phyloP scores from a whole-genome alignment of 2,329 filamentous ascomycete genomes.

The Daldinia eschscholtzii region DNA sequence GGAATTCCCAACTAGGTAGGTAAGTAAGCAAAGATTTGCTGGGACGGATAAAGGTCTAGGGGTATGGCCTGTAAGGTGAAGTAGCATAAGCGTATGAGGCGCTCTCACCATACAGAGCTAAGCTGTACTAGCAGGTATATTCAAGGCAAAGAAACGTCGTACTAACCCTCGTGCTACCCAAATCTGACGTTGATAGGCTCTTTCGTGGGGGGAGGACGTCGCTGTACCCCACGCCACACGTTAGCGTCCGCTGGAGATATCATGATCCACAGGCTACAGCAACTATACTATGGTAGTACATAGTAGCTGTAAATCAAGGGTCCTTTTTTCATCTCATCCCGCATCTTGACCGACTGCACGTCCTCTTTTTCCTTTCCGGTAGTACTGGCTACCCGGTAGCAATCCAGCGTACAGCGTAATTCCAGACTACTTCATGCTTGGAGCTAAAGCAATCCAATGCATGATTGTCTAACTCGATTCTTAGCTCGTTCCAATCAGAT shows the following conservation, averaged over 20 bases:
- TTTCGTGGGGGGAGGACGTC: constrained; percentile 4
- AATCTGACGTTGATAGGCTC: constrained; percentile 29
- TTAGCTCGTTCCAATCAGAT: not conserved
- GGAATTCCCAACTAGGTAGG: constrained; percentile 34
- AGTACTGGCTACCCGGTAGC: not conserved
- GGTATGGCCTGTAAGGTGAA: constrained; percentile 24
- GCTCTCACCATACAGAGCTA: constrained; percentile 13
- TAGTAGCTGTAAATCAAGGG: not conserved
- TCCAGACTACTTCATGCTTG: not conserved
- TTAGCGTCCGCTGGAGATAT: constrained; percentile 19
- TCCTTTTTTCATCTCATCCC: not conserved
- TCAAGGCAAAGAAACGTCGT: constrained; percentile 20
- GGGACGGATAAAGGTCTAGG: not conserved
- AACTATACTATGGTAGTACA: not conserved
- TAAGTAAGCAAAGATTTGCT: constrained; percentile 29
- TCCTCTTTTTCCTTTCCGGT: not conserved
- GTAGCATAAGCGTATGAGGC: constrained; percentile 11
- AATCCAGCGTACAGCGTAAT: not conserved
- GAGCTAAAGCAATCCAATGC: not conserved
- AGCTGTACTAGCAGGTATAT: constrained; percentile 8
- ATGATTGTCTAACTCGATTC: not conserved
- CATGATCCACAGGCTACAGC: constrained; percentile 17
- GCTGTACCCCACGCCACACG: constrained; percentile 27
- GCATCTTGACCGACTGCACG: not conserved
- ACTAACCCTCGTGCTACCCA: constrained; percentile 28